A percentile compares a stretch with the other conserved stretches of the same genome.
Conservation (phyloP, 192 early-diverging fungal genomes). For the Mycoemilia scoparia region DNA sequence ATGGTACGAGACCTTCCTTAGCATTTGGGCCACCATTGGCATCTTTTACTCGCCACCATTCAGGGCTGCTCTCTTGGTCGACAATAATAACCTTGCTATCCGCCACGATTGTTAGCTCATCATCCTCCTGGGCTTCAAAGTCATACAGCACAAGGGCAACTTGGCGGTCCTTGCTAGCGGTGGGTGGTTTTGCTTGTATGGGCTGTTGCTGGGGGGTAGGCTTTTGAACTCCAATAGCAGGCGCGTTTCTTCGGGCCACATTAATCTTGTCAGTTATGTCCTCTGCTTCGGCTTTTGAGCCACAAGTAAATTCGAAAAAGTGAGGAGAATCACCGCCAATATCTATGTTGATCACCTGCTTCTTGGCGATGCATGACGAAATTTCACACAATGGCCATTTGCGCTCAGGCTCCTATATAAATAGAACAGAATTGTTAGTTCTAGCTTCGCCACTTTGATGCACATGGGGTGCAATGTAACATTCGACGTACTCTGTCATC, state of each 20-base stretch:
- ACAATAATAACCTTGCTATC: constrained; percentile 69
- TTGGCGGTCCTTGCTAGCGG: constrained; percentile 4
- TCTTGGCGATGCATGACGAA: constrained; percentile 38
- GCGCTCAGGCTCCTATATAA: constrained; percentile 32
- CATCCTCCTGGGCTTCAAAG: constrained; percentile 64
- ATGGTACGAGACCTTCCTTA: too few relatives aligned
- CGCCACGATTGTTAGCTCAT: constrained; percentile 73
- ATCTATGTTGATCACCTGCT: constrained; percentile 40
- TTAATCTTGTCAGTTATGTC: constrained; percentile 41
- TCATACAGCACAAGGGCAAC: constrained; percentile 48
- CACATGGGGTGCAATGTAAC: too few relatives aligned
- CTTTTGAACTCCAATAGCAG: not conserved
- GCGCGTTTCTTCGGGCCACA: constrained; percentile 26
- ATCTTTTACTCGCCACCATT: constrained; percentile 86
- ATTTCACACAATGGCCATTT: constrained; percentile 42
- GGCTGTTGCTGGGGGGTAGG: not conserved
- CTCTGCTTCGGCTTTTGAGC: constrained; percentile 46
- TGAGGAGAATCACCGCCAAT: constrained; percentile 35
- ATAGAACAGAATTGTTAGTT: not conserved
- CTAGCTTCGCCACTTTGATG: too few relatives aligned
- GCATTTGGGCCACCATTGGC: too few relatives aligned
- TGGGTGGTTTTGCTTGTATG: constrained; percentile 2
- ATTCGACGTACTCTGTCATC: too few relatives aligned
- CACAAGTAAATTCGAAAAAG: constrained; percentile 41
- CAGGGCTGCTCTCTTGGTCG: constrained; percentile 59